Percentiles rank a stretch among this genome's conserved stretches.
Evolutionary conservation across 345 rosid species (phyloP).

Genomic region (Durio zibethinus): DNA sequence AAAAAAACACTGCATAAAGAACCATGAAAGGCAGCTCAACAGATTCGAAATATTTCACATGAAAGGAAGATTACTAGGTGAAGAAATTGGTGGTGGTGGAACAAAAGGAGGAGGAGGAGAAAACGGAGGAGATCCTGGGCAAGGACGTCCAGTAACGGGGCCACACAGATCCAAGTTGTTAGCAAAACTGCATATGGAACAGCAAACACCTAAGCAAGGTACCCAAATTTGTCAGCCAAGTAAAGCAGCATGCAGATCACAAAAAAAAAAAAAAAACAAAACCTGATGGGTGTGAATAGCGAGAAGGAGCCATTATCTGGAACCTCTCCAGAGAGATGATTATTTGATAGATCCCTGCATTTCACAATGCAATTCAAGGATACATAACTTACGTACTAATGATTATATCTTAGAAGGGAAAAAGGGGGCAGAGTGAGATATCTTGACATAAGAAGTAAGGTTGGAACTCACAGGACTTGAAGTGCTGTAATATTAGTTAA

Average conservation of each 20-base stretch:
- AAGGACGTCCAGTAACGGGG: conserved; percentile 87
- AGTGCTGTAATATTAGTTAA: conserved; percentile 83
- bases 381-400: background rate
- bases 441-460: conserved; percentile 6
- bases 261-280: too few relatives aligned
- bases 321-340: conserved; percentile 81
- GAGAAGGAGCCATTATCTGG: conserved; percentile 99
- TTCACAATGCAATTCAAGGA: conserved; percentile 16
- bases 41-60: background rate
- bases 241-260: conserved; percentile 5
- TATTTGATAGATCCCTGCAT: conserved; percentile 92
- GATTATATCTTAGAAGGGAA: background rate
- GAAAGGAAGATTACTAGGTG: conserved; percentile 50
- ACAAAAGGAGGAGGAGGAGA: conserved; percentile 99
- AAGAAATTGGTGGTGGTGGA: conserved; percentile 66
- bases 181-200: conserved; percentile 76
- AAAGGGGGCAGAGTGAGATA: background rate
- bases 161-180: conserved; percentile 93
- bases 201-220: conserved; percentile 15
- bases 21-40: background rate
- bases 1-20: background rate
- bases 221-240: background rate
- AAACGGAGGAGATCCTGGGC: conserved; percentile 99
- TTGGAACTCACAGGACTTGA: conserved; percentile 82
- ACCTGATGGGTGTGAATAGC: conserved; percentile 98